Evolutionary conservation across 2,329 filamentous ascomycete species (phyloP).

Genomic region (Penicillium expansum): DNA sequence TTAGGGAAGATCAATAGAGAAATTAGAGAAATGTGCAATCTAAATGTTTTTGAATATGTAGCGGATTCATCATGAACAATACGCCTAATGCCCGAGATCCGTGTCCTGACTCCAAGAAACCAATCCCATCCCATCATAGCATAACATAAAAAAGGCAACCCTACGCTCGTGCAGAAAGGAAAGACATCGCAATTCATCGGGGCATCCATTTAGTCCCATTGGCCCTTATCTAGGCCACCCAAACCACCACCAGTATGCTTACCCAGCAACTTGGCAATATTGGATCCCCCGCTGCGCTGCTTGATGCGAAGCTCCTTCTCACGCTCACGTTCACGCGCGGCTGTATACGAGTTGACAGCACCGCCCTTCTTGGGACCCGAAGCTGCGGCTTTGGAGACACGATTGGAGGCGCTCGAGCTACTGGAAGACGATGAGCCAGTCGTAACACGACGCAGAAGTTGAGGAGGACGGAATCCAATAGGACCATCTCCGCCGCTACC

Average conservation of each 20-base stretch:
- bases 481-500: conserved; percentile 17
- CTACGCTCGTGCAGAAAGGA: background rate
- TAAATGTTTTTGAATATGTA: background rate
- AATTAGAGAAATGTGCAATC: no score
- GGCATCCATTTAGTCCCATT: conserved; percentile 39
- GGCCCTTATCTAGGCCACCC: conserved; percentile 37
- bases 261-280: conserved; percentile 37
- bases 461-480: conserved; percentile 36
- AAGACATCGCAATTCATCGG: background rate
- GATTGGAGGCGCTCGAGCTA: conserved; percentile 22
- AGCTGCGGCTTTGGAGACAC: conserved; percentile 32
- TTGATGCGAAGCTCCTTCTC: conserved; percentile 54
- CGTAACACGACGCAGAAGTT: conserved; percentile 32
- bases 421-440: conserved; percentile 30
- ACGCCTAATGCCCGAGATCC: background rate
- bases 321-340: conserved; percentile 58
- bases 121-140: background rate
- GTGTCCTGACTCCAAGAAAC: background rate
- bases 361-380: conserved; percentile 58
- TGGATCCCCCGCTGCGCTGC: conserved; percentile 43
- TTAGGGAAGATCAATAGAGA: background rate
- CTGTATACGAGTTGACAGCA: conserved; percentile 56
- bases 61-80: background rate
- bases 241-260: conserved; percentile 41
- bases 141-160: background rate